phyloP scores from a whole-genome alignment of 1,284 basidiomycete species.

The Irpex lacteus region DNA sequence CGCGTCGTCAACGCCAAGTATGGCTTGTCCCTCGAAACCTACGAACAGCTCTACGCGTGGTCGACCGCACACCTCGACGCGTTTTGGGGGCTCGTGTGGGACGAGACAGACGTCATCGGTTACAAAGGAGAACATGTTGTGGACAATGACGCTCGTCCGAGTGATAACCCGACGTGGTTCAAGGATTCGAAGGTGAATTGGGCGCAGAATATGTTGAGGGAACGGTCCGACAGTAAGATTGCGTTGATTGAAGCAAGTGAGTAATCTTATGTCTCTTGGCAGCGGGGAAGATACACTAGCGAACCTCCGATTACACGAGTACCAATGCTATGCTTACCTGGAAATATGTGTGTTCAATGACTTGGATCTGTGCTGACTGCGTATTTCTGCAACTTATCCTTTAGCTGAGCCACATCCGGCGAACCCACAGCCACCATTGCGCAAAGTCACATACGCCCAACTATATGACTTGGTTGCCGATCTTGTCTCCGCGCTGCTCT shows the following conservation, averaged over 20 bases:
- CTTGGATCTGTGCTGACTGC: neutral
- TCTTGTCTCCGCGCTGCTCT: constrained; percentile 60
- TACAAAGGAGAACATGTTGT: constrained; percentile 60
- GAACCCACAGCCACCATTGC: constrained; percentile 42
- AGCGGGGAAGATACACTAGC: neutral
- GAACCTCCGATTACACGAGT: neutral
- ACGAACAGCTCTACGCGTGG: constrained; percentile 73
- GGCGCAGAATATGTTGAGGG: constrained; percentile 83
- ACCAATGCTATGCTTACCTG: neutral
- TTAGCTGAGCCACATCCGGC: constrained; percentile 61
- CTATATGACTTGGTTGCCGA: constrained; percentile 63
- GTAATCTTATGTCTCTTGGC: constrained; percentile 24
- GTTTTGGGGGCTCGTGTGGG: constrained; percentile 84
- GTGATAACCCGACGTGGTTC: constrained; percentile 83
- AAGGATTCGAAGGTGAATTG: constrained; percentile 70
- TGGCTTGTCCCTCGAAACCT: constrained; percentile 48
- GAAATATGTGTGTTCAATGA: too few relatives aligned
- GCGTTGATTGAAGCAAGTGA: constrained; percentile 76
- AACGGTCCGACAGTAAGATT: constrained; percentile 53
- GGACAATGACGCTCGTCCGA: constrained; percentile 53
- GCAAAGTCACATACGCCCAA: constrained; percentile 55
- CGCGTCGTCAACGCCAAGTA: constrained; percentile 53
- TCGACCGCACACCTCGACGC: constrained; percentile 57
- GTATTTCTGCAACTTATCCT: constrained; percentile 1
- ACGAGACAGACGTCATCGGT: constrained; percentile 65